Base-by-base conservation (phyloP, 257 asterid genomes). In the Cordia subcordata region DNA sequence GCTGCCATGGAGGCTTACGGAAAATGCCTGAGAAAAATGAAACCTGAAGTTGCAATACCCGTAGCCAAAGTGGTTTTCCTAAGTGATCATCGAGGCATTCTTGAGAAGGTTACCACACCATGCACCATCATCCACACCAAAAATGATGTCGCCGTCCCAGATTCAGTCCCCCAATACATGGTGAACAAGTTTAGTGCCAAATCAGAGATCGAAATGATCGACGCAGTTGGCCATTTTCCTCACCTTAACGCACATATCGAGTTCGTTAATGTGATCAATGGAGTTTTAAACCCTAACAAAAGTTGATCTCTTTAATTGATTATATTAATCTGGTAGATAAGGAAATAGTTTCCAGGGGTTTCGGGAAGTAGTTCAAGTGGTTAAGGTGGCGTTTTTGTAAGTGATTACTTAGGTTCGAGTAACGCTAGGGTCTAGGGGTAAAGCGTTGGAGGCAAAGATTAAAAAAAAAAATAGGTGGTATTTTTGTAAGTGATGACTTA, bases 171-270 rank as follows among this genome's bases (percentile, higher is more conserved):
- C 12, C 21, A 57, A 39, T 79, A 73, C 75, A 68, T 79, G 74
- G 69, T 68, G 64, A 61, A 32, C 52, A 66, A 69, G 49, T 63
- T 82, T 14, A 79, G 62, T 40, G 81, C 66, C 13, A 58, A 40
- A 32, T 66, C 76, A 35, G 57, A 59, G 50, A 20, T 79, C 10
- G 35, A 76, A 13, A 53, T 82, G 8, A 58, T 79, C 19, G 74
- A 76, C 19, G 73, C 83, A 0, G 81, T 66, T 2, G 88, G 88
- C 1, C 85, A 82, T 62, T 82, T 82, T 60, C 88, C 88, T 68
- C 88, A 82, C 15, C 61, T 82, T 5, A 76, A 83, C 0, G 81
- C 77, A 0, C 76, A 67, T 40, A 9, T 55, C 42, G 51, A 75
- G 22, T 75, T 81, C 53, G 62, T 69, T 13, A 70, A 75, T 21